Evolutionary conservation across 805 yeast genomes (phyloP), one percentile per base, ranked within the genome.

Genomic region (Torulaspora quercuum): DNA sequence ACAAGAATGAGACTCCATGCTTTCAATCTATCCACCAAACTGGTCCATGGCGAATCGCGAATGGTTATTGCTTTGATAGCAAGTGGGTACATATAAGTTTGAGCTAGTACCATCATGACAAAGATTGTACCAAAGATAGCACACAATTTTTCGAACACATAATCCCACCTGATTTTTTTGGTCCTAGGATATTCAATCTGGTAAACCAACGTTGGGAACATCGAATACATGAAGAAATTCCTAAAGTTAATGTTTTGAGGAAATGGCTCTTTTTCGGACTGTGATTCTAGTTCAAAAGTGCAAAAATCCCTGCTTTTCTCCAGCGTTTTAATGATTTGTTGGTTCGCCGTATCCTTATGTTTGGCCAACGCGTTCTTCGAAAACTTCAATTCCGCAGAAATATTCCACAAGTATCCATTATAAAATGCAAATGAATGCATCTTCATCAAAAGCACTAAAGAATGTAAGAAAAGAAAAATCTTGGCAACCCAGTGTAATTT

Each of bases 361-460:
- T 68, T 68, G 12, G 68, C 64, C 27, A 77, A 48, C 31, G 70
- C 69, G 3, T 42, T 51, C 37, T 63, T 63, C 0, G 85, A 74
- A 40, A 67, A 72, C 3, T 67, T 49, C 28, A 81, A 63, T 52
- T 84, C 90, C 10, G 65, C 60, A 14, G 58, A 51, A 28, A 81
- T 75, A 21, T 59, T 64, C 88, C 94, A 85, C 41, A 92, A 64
- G 57, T 90, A 87, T 0, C 97, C 98, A 55, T 89, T 89, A 65
- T 80, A 92, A 53, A 84, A 88, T 2, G 86, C 86, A 57, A 80
- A 92, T 2, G 97, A 88, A 59, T 92, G 97, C 78, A 82, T 82
- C 58, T 92, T 92, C 99, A 92, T 92, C 49, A 94, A 57, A 46
- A 88, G 67, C 2, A 92, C 97, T 32, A 87, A 67, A 7, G 88